These are phyloP conservation scores for Volvox africanus DNA, from an alignment of 139 green algal genomes.

Conservation along the genomic window DNA sequence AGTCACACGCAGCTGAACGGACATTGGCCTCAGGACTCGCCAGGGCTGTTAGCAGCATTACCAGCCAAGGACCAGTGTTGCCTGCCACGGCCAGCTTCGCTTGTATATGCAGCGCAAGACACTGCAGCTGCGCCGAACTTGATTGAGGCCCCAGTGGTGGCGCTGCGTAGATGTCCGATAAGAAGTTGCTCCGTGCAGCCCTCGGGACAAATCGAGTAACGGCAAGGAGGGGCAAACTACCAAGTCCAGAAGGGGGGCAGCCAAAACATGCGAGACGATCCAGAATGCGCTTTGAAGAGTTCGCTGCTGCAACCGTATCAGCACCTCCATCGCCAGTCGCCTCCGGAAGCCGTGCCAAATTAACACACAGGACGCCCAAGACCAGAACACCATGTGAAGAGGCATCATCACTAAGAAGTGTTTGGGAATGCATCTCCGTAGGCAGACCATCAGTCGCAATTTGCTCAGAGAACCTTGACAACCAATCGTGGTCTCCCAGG, in stretches of 20 bases:
- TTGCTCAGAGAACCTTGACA: not conserved
- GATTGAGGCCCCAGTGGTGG: not conserved
- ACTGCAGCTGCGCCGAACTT: not conserved
- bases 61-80: not conserved
- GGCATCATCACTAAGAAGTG: not conserved
- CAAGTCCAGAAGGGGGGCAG: not conserved
- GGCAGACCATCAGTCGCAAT: slow-evolving; percentile 4
- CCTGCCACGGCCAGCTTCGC: not conserved
- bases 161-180: slow-evolving; percentile 32
- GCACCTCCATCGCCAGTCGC: not conserved
- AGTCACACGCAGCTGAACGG: slow-evolving; percentile 5
- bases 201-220: not conserved
- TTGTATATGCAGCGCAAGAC: slow-evolving; percentile 11
- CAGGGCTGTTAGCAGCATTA: slow-evolving; percentile 8
- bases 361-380: not conserved
- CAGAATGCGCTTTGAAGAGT: not conserved
- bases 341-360: not conserved
- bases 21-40: not conserved
- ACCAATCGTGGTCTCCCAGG: not conserved
- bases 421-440: not conserved
- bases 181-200: not conserved
- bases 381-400: not conserved
- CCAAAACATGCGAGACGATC: not conserved
- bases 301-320: not conserved
- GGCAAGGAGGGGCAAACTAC: slow-evolving; percentile 4